Base-by-base conservation (phyloP, 2,329 filamentous ascomycete species). In the Didymella pinodella region DNA sequence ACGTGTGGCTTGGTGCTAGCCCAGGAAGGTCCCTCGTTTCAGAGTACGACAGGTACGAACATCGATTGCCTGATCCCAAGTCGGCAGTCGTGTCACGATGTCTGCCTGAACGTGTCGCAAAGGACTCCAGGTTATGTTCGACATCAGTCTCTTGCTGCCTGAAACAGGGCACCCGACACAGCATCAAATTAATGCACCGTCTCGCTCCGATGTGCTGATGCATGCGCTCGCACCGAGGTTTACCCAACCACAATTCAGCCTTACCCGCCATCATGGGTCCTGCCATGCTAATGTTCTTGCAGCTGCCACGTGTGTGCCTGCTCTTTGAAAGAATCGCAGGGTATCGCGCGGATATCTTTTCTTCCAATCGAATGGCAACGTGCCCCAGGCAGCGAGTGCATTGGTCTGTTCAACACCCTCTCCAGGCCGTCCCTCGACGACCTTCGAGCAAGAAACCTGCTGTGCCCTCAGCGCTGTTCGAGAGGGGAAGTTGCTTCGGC, bases 201-300 rank as follows among this genome's bases (percentile, higher is more conserved):
- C 44, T 34, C 44, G 32, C 41, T 48, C 45, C 34, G 44, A 41
- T 49, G 48, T 52, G 41, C 56, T 29, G 45, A 49, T 25, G 31
- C 18, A 32, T 57, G 31, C 32, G 40, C 54, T 54, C 52, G 32
- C 50, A 50, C 26, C 12, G 43, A 32, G 14, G 47, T 54, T 54
- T 48, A 46, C 46, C 72, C 65, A 73, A 71, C 64, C 65, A 66
- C 36, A 59, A 26, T n/a, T 70, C 72, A 74, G 71, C 71, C 70
- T 63, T 73, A 72, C 68, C 68, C 68, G 68, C 69, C 67, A 68
- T 53, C 59, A 61, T 61, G 66, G 65, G 57, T 59, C 56, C 28
- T 48, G 47, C 55, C 51, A 48, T 48, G 49, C 55, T 60, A 73
- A 71, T 65, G 68, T 57, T 64, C 63, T 55, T 71, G 70, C 71